phyloP scores from a whole-genome alignment of 1,284 basidiomycete species.

The Macrocystidia cucumis region DNA sequence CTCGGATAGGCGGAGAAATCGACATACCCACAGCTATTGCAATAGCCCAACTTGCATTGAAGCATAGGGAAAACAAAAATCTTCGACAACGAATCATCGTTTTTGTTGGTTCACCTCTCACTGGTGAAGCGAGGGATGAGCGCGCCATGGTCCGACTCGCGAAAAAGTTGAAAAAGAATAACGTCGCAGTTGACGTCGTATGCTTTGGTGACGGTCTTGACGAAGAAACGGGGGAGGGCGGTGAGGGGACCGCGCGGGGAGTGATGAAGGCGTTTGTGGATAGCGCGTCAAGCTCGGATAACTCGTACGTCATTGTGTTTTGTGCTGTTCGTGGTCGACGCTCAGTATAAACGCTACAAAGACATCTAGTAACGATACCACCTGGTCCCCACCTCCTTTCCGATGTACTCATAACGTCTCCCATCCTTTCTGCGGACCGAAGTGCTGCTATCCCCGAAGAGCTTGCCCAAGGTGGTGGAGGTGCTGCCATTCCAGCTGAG shows the following conservation, averaged over 20 bases:
- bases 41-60: constrained; percentile 92
- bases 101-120: constrained; percentile 86
- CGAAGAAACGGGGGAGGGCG: constrained; percentile 47
- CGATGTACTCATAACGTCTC: constrained; percentile 76
- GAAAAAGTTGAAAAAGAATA: constrained; percentile 99
- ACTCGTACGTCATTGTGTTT: constrained; percentile 55
- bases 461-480: constrained; percentile 44
- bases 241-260: no score
- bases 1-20: constrained; percentile 71
- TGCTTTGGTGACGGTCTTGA: constrained; percentile 73
- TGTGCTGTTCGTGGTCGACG: background rate
- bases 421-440: constrained; percentile 79
- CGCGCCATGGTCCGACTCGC: constrained; percentile 81
- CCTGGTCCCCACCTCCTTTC: constrained; percentile 78
- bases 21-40: constrained; percentile 89
- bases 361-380: constrained; percentile 80
- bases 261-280: constrained; percentile 76
- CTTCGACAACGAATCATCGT: constrained; percentile 92
- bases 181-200: constrained; percentile 91
- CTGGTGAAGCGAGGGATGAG: constrained; percentile 60
- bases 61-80: constrained; percentile 98
- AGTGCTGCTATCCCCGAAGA: constrained; percentile 59
- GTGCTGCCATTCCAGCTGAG: constrained; percentile 37
- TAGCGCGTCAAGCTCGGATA: constrained; percentile 70
- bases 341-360: constrained; percentile 23